These are phyloP conservation scores for Datura wrightii DNA, from an alignment of 257 asterid genomes.

Conservation along the genomic window DNA sequence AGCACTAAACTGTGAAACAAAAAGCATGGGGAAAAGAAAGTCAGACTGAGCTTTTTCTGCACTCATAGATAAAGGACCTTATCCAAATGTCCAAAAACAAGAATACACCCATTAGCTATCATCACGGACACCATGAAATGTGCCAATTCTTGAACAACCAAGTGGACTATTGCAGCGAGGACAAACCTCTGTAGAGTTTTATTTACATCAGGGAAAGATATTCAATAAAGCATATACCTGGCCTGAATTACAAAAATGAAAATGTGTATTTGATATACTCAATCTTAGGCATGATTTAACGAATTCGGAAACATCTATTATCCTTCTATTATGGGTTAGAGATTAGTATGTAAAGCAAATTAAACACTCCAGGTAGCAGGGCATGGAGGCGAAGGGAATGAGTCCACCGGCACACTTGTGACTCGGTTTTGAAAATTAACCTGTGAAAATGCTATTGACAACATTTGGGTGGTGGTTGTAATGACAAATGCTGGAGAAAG, in stretches of 20 bases:
- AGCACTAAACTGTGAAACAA: too few species aligned
- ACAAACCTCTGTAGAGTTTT: neutral
- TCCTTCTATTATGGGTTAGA: neutral
- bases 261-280: neutral
- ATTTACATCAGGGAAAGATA: neutral
- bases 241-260: neutral
- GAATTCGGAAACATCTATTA: neutral
- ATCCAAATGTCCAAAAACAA: neutral
- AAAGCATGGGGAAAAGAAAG: too few species aligned
- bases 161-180: neutral
- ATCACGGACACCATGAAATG: neutral
- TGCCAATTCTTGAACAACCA: constrained; percentile 10
- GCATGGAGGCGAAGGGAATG: constrained; percentile 9
- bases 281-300: neutral
- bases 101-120: neutral
- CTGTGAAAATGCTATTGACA: neutral
- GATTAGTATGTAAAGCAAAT: neutral
- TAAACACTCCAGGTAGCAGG: neutral
- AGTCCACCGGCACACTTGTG: neutral
- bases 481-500: neutral
- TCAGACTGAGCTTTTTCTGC: neutral
- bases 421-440: neutral
- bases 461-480: neutral
- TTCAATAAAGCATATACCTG: neutral
- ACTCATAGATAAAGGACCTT: neutral